Evolutionary conservation across 176 grass and related monocot genomes (phyloP).

Genomic region (Canna indica): DNA sequence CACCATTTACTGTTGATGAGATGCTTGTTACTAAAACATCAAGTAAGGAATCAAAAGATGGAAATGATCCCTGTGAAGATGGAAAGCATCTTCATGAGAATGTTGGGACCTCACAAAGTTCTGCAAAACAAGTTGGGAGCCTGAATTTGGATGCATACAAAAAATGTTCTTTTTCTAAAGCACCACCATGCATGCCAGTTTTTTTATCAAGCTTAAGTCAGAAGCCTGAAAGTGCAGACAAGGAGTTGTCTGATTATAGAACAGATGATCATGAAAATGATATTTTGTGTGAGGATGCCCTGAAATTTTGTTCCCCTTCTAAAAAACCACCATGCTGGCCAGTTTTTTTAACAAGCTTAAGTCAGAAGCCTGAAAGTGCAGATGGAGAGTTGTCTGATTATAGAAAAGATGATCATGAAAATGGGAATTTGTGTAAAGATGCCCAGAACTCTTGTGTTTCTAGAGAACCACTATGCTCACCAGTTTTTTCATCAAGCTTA

Average conservation of each 20-base stretch:
- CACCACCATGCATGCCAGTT: no score
- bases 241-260: no score
- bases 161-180: not conserved
- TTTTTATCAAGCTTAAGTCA: no score
- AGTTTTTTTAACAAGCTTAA: not conserved
- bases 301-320: no score
- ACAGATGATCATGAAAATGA: no score
- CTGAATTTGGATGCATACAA: not conserved
- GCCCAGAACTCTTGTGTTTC: not conserved
- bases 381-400: not conserved
- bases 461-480: not conserved
- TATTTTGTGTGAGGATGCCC: no score
- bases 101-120: not conserved
- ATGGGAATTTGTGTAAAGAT: not conserved
- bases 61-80: not conserved
- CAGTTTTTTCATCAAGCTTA: not conserved
- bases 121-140: slow-evolving; percentile 5
- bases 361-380: not conserved
- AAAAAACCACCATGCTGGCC: not conserved
- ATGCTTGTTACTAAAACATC: not conserved
- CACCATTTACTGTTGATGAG: not conserved
- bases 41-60: not conserved
- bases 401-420: not conserved
- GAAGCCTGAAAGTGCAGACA: no score
- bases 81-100: slow-evolving; percentile 4